phyloP scores from a whole-genome alignment of 768 basidiomycete species.

The Tricholoma flavovirens region DNA sequence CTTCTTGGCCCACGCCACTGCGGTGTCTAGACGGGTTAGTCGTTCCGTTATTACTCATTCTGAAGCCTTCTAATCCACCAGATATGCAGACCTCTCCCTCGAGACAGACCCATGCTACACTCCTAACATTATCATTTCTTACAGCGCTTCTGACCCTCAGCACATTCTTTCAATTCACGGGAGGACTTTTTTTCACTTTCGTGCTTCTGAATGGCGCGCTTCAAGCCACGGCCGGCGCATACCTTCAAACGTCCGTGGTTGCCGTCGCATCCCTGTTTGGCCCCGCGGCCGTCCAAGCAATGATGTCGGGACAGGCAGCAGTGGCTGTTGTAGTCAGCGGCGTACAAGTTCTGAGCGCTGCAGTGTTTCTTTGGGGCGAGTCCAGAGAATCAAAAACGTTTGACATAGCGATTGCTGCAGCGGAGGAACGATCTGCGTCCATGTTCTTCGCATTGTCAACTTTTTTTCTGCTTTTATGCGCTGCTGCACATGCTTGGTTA shows the following conservation, averaged over 20 bases:
- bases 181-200: conserved; percentile 59
- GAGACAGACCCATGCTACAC: conserved; percentile 46
- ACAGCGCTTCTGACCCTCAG: conserved; percentile 59
- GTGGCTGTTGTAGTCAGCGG: conserved; percentile 77
- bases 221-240: conserved; percentile 62
- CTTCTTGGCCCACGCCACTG: conserved; percentile 71
- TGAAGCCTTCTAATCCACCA: neutral
- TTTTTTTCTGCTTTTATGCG: conserved; percentile 51
- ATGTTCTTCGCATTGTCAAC: conserved; percentile 71
- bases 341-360: conserved; percentile 66
- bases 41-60: neutral
- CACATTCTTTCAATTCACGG: conserved; percentile 50
- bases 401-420: conserved; percentile 28
- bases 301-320: conserved; percentile 83
- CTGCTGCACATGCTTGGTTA: conserved; percentile 53
- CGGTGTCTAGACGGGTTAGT: conserved; percentile 60
- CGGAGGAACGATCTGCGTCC: conserved; percentile 66
- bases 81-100: conserved; percentile 51
- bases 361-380: conserved; percentile 47
- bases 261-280: conserved; percentile 84
- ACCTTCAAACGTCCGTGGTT: conserved; percentile 71
- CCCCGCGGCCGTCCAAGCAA: conserved; percentile 59
- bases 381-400: conserved; percentile 24
- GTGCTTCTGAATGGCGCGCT: conserved; percentile 53
- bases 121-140: conserved; percentile 46